phyloP scores from a whole-genome alignment of 2,329 filamentous ascomycete species.

The Colletotrichum filicis region DNA sequence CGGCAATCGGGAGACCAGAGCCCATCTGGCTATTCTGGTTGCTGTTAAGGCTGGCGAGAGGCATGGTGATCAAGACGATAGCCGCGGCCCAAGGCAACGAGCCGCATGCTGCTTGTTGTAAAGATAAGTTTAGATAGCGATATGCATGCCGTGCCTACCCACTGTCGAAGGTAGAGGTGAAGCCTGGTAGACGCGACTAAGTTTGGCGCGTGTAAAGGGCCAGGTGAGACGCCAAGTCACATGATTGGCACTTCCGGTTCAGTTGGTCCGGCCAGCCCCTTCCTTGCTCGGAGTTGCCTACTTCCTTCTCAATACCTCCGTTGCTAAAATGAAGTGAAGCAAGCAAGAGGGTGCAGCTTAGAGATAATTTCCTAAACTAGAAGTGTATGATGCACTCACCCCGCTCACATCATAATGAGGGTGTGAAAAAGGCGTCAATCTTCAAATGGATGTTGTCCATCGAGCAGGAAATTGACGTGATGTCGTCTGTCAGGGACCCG shows the following conservation, averaged over 20 bases:
- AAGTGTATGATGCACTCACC: not conserved
- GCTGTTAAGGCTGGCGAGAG: not conserved
- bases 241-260: not conserved
- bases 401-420: not conserved
- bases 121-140: not conserved
- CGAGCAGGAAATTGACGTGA: not conserved
- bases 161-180: not conserved
- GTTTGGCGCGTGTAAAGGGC: not conserved
- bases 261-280: not conserved
- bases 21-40: not conserved
- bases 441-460: not conserved
- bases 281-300: not conserved
- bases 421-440: not conserved
- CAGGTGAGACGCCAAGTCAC: not conserved
- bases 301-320: not conserved
- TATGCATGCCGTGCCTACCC: not conserved
- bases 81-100: not conserved
- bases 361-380: not conserved
- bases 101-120: not conserved
- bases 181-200: not conserved
- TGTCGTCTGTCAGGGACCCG: not conserved
- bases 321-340: not conserved
- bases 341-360: no score
- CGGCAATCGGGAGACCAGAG: slow-evolving; percentile 65
- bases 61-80: not conserved